Conservation (phyloP, 495 filamentous ascomycete genomes). For the Penicillium steckii region DNA sequence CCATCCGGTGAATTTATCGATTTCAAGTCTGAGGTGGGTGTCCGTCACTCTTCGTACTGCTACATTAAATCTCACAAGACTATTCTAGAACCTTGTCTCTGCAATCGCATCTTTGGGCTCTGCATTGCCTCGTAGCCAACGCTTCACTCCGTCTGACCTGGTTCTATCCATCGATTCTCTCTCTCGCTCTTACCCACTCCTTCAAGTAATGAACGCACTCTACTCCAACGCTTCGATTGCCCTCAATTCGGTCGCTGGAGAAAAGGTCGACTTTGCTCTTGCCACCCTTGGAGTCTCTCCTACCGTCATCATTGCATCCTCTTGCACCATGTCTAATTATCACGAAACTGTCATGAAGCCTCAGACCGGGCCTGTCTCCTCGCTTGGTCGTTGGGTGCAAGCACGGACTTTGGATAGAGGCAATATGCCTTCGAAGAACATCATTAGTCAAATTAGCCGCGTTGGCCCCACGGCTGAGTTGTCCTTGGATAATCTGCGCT, state of each 20-base stretch:
- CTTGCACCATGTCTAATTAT: constrained; percentile 66
- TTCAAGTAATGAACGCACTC: constrained; percentile 77
- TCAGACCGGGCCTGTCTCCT: constrained; percentile 50
- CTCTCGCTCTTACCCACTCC: constrained; percentile 72
- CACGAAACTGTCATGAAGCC: constrained; percentile 55
- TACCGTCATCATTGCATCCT: constrained; percentile 78
- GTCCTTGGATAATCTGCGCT: constrained; percentile 68
- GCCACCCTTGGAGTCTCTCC: constrained; percentile 74
- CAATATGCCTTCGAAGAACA: constrained; percentile 52
- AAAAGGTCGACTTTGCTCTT: constrained; percentile 63
- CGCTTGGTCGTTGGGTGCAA: constrained; percentile 67
- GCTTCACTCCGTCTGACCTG: constrained; percentile 69
- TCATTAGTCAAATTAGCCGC: constrained; percentile 46
- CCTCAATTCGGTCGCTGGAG: constrained; percentile 80
- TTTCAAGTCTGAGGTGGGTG: constrained; percentile 63
- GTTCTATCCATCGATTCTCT: constrained; percentile 89
- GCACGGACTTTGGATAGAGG: constrained; percentile 67
- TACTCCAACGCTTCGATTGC: constrained; percentile 82
- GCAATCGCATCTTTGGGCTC: constrained; percentile 76
- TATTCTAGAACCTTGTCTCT: constrained; percentile 66
- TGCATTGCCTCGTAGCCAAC: constrained; percentile 69
- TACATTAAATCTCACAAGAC: constrained; percentile 5
- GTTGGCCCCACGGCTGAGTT: constrained; percentile 62
- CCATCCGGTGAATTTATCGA: constrained; percentile 66
- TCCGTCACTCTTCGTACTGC: neutral